These are phyloP conservation scores for Verruconis gallopava DNA, from an alignment of 2,329 filamentous ascomycete species.

Conservation along the genomic window DNA sequence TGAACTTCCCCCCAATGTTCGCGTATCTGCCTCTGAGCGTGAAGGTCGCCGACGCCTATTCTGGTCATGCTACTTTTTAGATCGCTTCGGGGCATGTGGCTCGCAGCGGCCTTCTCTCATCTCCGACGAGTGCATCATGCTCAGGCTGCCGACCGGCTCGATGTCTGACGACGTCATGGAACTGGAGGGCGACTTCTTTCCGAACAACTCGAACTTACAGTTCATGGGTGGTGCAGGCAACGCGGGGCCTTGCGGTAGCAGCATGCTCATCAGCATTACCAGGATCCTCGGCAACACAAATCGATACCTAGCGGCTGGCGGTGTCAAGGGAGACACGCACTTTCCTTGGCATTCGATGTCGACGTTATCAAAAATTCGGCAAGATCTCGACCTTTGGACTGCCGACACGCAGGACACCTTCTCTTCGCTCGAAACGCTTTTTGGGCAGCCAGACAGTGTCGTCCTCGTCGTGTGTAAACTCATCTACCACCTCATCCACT, in stretches of 20 bases:
- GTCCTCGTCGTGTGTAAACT: conserved; percentile 72
- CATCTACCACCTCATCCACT: conserved; percentile 77
- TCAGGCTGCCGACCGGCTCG: conserved; percentile 65
- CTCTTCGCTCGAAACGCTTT: conserved; percentile 59
- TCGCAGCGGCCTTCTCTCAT: conserved; percentile 73
- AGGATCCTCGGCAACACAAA: conserved; percentile 75
- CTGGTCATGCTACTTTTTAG: conserved; percentile 79
- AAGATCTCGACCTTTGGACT: conserved; percentile 76
- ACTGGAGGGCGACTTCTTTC: conserved; percentile 69
- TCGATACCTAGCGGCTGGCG: conserved; percentile 69
- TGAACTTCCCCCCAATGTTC: conserved; percentile 52
- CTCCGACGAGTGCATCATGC: conserved; percentile 59
- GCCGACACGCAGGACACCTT: conserved; percentile 70
- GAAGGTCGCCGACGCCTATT: conserved; percentile 71
- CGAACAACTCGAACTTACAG: conserved; percentile 64
- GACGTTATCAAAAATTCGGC: conserved; percentile 72
- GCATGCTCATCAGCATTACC: conserved; percentile 74
- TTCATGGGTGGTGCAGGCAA: conserved; percentile 56
- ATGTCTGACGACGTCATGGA: conserved; percentile 47
- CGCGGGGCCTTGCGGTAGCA: conserved; percentile 60
- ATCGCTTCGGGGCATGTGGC: conserved; percentile 70
- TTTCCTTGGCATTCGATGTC: conserved; percentile 85
- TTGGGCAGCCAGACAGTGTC: conserved; percentile 66
- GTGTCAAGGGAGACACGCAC: conserved; percentile 78
- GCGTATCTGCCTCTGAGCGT: conserved; percentile 53